These are phyloP conservation scores for Zoysia japonica DNA, from an alignment of 176 grass and related monocot species.

Conservation along the genomic window DNA sequence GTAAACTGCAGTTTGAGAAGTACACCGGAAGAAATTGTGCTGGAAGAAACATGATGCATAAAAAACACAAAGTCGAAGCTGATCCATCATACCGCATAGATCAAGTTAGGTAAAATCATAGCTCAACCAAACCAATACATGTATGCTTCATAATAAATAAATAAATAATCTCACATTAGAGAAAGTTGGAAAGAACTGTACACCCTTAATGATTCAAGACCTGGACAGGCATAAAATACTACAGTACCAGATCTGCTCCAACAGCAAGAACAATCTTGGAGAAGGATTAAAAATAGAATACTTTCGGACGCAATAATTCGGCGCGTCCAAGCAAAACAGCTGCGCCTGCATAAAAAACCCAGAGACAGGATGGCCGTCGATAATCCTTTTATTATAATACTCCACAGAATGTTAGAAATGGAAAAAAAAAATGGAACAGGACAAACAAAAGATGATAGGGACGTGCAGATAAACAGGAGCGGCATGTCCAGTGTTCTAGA, in stretches of 20 bases:
- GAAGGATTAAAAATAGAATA: constrained; percentile 35
- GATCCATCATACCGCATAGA: neutral
- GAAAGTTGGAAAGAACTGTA: constrained; percentile 19
- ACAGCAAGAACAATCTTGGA: constrained; percentile 30
- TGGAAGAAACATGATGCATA: neutral
- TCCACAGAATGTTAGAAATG: neutral
- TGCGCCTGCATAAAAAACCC: constrained; percentile 27
- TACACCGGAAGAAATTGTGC: constrained; percentile 31
- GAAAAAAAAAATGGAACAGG: neutral
- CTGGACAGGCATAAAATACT: constrained; percentile 36
- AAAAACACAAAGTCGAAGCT: constrained; percentile 4
- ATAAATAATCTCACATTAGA: neutral
- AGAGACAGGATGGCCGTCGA: constrained; percentile 34
- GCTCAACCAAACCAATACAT: neutral
- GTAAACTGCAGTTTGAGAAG: neutral
- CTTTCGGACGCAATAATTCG: constrained; percentile 33
- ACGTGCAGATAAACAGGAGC: neutral
- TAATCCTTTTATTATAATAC: constrained; percentile 23
- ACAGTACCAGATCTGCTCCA: constrained; percentile 35
- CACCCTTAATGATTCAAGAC: constrained; percentile 36
- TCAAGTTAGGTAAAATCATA: constrained; percentile 14
- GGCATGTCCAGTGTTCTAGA: constrained; percentile 43
- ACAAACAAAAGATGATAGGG: neutral
- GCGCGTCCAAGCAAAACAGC: constrained; percentile 32
- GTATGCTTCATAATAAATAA: constrained; percentile 34